Evolutionary conservation across 805 yeast species (phyloP).

Genomic region (Nakazawaea wickerhamii): DNA sequence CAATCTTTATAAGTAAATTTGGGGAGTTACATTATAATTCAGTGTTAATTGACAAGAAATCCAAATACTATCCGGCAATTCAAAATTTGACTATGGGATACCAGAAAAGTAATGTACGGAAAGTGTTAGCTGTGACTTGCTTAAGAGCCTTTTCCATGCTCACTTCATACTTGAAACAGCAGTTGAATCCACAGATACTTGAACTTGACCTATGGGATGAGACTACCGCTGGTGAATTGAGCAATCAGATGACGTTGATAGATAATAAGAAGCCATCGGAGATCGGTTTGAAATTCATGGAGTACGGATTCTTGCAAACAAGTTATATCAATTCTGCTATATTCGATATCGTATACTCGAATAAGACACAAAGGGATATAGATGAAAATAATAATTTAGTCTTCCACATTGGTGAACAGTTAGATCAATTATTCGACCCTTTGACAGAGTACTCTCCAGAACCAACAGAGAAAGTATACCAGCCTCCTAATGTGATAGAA

Average conservation of each 20-base stretch:
- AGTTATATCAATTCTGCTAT: conserved; percentile 44
- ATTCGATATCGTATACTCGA: conserved; percentile 72
- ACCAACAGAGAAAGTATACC: conserved; percentile 65
- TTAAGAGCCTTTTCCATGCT: conserved; percentile 63
- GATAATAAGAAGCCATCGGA: conserved; percentile 47
- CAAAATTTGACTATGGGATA: conserved; percentile 51
- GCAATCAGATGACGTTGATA: conserved; percentile 57
- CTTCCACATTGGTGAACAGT: conserved; percentile 72
- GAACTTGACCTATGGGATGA: conserved; percentile 58
- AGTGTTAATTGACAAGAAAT: conserved; percentile 50
- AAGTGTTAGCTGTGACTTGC: conserved; percentile 70
- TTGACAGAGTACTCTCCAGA: conserved; percentile 90
- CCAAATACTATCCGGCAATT: conserved; percentile 77
- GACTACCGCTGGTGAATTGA: conserved; percentile 76
- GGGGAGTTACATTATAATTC: conserved; percentile 61
- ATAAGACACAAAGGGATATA: conserved; percentile 36
- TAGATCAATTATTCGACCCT: conserved; percentile 87
- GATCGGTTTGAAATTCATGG: conserved; percentile 51
- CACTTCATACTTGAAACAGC: conserved; percentile 25
- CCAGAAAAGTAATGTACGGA: conserved; percentile 55
- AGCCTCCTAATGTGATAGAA: conserved; percentile 41
- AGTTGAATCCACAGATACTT: conserved; percentile 18
- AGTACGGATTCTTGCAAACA: conserved; percentile 52
- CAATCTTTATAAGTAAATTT: conserved; percentile 53
- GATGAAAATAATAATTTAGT: conserved; percentile 75